Conservation (phyloP, 2,329 filamentous ascomycete species). For the Stagonosporopsis cucurbitacearum region DNA sequence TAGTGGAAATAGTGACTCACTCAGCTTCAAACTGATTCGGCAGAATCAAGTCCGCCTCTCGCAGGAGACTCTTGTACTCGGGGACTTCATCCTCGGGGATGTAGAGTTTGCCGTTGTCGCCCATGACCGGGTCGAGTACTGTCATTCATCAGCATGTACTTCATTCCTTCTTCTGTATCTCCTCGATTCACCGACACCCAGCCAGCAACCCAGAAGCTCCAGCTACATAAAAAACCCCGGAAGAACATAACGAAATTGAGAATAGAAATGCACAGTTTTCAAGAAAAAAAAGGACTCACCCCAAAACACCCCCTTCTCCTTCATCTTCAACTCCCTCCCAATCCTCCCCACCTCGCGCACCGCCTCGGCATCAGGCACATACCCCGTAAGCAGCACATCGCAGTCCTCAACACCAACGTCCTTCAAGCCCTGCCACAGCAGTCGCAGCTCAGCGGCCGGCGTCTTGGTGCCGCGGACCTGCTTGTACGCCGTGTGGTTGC, state of each 20-base stretch:
- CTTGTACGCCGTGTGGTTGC: slow-evolving; percentile 89
- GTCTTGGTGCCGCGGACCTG: slow-evolving; percentile 86
- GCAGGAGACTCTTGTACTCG: slow-evolving; percentile 81
- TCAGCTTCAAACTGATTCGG: slow-evolving; percentile 98
- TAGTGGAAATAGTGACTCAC: slow-evolving; percentile 57
- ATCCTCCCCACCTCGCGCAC: slow-evolving; percentile 86
- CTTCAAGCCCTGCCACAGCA: slow-evolving; percentile 83
- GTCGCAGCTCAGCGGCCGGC: slow-evolving; percentile 79
- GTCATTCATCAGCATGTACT: slow-evolving; percentile 22
- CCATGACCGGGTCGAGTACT: slow-evolving; percentile 98
- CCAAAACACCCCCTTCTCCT: slow-evolving; percentile 91
- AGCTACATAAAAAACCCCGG: no score
- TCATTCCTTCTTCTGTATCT: no score
- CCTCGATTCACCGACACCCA: no score
- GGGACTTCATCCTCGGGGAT: slow-evolving; percentile 91
- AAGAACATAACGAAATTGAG: no score
- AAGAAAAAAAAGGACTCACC: no score
- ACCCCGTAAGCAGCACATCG: slow-evolving; percentile 93
- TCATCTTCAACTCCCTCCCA: slow-evolving; percentile 76
- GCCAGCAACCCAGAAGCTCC: no score
- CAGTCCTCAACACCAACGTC: slow-evolving; percentile 87
- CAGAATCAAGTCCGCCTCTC: slow-evolving; percentile 85
- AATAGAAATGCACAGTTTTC: no score
- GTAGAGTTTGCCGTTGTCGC: slow-evolving; percentile 90
- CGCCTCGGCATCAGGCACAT: slow-evolving; percentile 85